These are phyloP conservation scores for Wickerhamiella dianesei DNA, from an alignment of 805 yeast genomes.

Conservation along the genomic window DNA sequence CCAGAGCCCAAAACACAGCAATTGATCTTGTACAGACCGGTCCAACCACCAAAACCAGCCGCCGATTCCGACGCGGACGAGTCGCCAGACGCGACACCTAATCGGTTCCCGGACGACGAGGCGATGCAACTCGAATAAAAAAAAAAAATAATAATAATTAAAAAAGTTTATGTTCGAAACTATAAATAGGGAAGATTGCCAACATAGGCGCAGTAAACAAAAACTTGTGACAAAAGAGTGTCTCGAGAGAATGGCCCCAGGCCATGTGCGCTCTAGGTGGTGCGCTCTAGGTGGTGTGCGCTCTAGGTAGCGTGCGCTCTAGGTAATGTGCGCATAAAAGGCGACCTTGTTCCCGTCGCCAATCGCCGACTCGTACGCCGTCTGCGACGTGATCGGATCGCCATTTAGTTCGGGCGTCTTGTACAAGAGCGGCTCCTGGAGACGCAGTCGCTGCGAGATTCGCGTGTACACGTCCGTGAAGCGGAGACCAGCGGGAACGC, in stretches of 20 bases:
- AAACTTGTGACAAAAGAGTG: not conserved
- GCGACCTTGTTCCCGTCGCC: slow-evolving; percentile 23
- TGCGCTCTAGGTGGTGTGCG: no score
- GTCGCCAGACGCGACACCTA: not conserved
- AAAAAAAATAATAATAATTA: no score
- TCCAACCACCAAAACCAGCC: not conserved
- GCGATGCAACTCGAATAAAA: not conserved
- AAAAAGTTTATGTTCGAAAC: not conserved
- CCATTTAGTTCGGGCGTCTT: slow-evolving; percentile 21
- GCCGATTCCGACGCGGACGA: no score
- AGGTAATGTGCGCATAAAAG: slow-evolving; percentile 16
- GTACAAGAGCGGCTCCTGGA: slow-evolving; percentile 20
- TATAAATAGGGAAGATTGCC: not conserved
- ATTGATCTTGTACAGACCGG: not conserved
- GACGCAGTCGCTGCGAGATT: slow-evolving; percentile 24
- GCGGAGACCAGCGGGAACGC: slow-evolving; percentile 24
- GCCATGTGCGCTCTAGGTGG: no score
- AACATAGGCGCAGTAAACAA: not conserved
- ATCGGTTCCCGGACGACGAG: not conserved
- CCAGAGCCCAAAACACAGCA: not conserved
- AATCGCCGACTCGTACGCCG: slow-evolving; percentile 20
- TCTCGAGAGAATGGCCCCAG: not conserved
- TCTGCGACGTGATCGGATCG: slow-evolving; percentile 19
- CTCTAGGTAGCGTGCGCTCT: slow-evolving; percentile 3
- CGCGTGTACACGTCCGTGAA: slow-evolving; percentile 22